Base-by-base conservation (phyloP, 2,329 filamentous ascomycete species). In the Bipolaris bicolor region DNA sequence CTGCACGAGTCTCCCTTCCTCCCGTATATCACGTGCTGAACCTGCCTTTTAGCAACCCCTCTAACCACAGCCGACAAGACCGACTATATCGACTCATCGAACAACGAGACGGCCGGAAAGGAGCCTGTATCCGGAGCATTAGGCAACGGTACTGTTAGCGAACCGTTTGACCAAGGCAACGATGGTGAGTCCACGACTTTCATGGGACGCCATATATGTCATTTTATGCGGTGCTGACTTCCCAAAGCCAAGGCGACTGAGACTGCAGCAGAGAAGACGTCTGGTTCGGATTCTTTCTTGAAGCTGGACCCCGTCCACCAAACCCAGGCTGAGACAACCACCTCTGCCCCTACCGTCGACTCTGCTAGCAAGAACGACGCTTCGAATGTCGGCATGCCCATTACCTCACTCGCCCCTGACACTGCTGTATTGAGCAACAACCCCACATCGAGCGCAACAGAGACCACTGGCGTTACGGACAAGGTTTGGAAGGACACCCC, bases 101-200 rank as follows among this genome's bases (percentile, higher is more conserved):
- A 74, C 29, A 76, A 73, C 39, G 72, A 76, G 62, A 74, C 71
- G 9, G 64, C 47, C 16, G 80, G 80, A 43, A 76, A 78, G 64
- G 91, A 96, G 77, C 91, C 91, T n/a, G 75, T 92, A 41, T 90
- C 90, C 18, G 91, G 91, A 20, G 79, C 85, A 51, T 79, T 83
- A 54, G 91, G 91, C 39, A 80, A 89, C 71, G 89, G 90, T 3
- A 82, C 83, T 18, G 82, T 81, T 39, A 86, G 84, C 9, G 88
- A 94, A 73, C 91, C 91, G 0, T 96, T 88, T 67, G 91, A 96
- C 71, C 86, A 86, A 57, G 91, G 91, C 48, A 95, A 95, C 18
- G 52, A 55, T 33, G 36, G 58, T 61, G 24, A 55, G 54, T 39
- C 13, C 24, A 11, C n/a, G 6, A 34, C 37, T 16, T 37, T 20